Base-by-base conservation (phyloP, 768 basidiomycete genomes). In the button mushroom (Agaricus bisporus) region DNA sequence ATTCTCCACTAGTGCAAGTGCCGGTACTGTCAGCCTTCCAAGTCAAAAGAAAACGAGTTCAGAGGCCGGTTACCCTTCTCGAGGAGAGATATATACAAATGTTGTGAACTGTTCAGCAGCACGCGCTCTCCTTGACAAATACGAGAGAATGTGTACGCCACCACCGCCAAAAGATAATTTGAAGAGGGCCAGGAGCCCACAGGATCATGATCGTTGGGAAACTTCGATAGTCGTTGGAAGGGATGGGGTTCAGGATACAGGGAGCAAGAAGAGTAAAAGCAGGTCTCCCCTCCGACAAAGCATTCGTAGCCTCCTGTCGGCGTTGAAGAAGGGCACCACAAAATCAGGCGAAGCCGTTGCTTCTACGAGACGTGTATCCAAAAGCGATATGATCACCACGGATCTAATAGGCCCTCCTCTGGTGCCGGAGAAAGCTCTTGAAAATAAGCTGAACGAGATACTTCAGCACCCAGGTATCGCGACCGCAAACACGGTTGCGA, bases 261-360 rank as follows among this genome's bases (percentile, higher is more conserved):
- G 20, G 26, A 29, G 35, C 20, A 51, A 51, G 18, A 58, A 54
- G 43, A 46, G 51, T 39, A 54, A 56, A 37, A 49, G 49, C 15
- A 52, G 47, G 41, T 41, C 48, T 18, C 56, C 56, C 15, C 38
- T 60, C 1, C 49, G 52, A n/a, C 41, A 53, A 6, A 58, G 56
- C 5, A 54, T 60, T 44, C 42, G 54, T 20, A 60, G 58, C 35
- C 50, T 60, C 35, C 50, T 60, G 48, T 51, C 56, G 2, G 28
- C 57, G 1, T 41, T 65, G 54, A 65, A 59, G 41, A 62, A 63
- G 56, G 56, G 61, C 8, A 43, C 44, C 15, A 35, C 39, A 55
- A 50, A 57, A 54, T 39, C 37, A 49, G 12, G 48, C 48, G 36
- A 54, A 54, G 20, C 22, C 22, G 39, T 38, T 39, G 37, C 14